Base-by-base conservation (phyloP, 352 stramenopile species). In the Globisporangium alternatum region DNA sequence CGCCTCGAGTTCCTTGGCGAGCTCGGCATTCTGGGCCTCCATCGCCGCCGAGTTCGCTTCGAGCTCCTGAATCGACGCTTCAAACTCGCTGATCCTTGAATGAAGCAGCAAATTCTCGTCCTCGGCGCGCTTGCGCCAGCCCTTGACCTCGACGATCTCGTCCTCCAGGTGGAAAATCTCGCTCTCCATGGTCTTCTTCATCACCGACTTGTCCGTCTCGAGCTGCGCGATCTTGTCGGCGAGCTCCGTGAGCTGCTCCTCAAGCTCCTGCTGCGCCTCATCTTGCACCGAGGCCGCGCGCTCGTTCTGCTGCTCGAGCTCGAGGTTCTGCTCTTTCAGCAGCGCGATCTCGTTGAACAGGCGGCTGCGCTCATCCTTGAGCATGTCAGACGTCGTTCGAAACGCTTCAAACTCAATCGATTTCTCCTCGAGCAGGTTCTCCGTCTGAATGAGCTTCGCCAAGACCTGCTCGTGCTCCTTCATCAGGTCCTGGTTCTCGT, bases 151-250 rank as follows among this genome's bases (percentile, higher is more conserved):
- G 22, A 83, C 77, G 13, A 86, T 80, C 22, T 84, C 75, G 47
- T 83, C 75, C 56, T 88, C 74, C 1, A 72, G 30, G 33, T 71
- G 52, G 25, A 55, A 56, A 5, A 70, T 25, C 47, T 72, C 56
- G 48, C 21, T 33, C 35, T 71, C 66, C 17, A 71, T 17, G 3
- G 25, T 30, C 54, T 63, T n/a, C 48, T 71, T 72, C 56, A 68
- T 48, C 21, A 53, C 63, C 0, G 33, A 60, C 53, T 85, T 88
- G 45, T 86, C 66, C 13, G 73, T 70, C 57, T 89, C 72, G 15
- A 90, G 70, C 61, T 90, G 79, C 3, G 76, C 75, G 22, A 85
- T 86, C 60, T 77, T 87, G 54, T 84, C 75, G 10, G 78, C 79
- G 0, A 90, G 51, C 43, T 81, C 76, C 19, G 81, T 78, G 10